These are phyloP conservation scores for Aquilaria agallochum DNA, from an alignment of 441 rosid species.

Conservation along the genomic window DNA sequence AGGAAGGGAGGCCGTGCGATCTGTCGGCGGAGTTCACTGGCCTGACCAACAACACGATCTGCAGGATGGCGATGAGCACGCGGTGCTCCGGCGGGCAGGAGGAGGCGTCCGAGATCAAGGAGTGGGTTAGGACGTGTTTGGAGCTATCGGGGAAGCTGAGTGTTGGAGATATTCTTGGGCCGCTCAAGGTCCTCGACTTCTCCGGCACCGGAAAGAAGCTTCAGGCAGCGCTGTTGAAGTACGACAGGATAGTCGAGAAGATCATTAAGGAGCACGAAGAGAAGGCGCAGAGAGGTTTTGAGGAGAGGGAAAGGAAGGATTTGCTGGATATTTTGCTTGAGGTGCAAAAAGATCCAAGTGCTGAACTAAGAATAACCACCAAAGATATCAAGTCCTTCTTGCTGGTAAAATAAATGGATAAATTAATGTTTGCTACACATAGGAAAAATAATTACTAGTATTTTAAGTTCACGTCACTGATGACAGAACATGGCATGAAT, in stretches of 20 bases:
- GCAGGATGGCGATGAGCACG: slow-evolving; percentile 62
- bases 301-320: slow-evolving; percentile 30
- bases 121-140: slow-evolving; percentile 37
- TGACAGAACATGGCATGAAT: no score
- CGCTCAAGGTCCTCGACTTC: slow-evolving; percentile 57
- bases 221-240: slow-evolving; percentile 34
- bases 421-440: slow-evolving; percentile 4
- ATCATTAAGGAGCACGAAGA: slow-evolving; percentile 49
- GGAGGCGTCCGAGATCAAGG: slow-evolving; percentile 37
- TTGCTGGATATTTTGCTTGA: slow-evolving; percentile 57
- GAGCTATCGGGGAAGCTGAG: slow-evolving; percentile 48
- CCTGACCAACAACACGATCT: slow-evolving; percentile 45
- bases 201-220: slow-evolving; percentile 57
- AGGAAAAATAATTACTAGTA: not conserved
- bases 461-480: no score
- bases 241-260: slow-evolving; percentile 40
- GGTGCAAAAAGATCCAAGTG: slow-evolving; percentile 33
- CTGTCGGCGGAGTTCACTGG: slow-evolving; percentile 26
- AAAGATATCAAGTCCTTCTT: slow-evolving; percentile 56
- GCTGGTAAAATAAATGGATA: slow-evolving; percentile 21
- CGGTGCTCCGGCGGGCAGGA: slow-evolving; percentile 32
- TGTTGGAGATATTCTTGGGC: slow-evolving; percentile 67
- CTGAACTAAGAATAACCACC: slow-evolving; percentile 41
- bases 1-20: slow-evolving; percentile 31
- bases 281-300: slow-evolving; percentile 17